Conservation (phyloP, 1,284 basidiomycete genomes). For the Termitomyces sp. region DNA sequence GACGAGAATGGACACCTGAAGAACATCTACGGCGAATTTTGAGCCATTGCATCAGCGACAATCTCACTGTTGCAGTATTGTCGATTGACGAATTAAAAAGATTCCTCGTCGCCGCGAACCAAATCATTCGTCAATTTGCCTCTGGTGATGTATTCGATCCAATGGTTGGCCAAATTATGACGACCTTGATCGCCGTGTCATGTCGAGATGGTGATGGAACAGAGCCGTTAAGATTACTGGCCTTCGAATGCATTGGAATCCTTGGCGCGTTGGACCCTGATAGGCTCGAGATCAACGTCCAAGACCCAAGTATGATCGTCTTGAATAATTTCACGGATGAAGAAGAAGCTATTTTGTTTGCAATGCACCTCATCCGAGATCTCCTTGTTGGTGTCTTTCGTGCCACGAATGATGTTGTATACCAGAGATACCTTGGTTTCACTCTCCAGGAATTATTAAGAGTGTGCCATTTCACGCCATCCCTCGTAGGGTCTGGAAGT, state of each 20-base stretch:
- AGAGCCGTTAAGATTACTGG: conserved; percentile 61
- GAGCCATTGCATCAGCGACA: conserved; percentile 76
- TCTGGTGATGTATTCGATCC: conserved; percentile 87
- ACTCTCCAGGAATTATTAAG: conserved; percentile 90
- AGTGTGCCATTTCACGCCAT: conserved; percentile 83
- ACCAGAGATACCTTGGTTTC: conserved; percentile 87
- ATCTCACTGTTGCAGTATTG: conserved; percentile 73
- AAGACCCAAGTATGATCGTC: conserved; percentile 69
- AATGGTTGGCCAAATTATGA: conserved; percentile 67
- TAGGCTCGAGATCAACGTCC: conserved; percentile 70
- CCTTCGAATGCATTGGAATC: conserved; percentile 91
- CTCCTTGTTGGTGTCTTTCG: conserved; percentile 91
- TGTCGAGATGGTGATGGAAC: conserved; percentile 77
- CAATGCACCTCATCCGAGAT: conserved; percentile 81
- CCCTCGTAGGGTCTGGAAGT: conserved; percentile 52
- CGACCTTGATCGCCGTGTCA: conserved; percentile 66
- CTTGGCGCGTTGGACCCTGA: conserved; percentile 96
- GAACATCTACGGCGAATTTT: conserved; percentile 68
- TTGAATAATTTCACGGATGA: conserved; percentile 82
- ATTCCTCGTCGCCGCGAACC: conserved; percentile 52
- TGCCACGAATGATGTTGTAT: conserved; percentile 89
- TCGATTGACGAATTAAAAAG: conserved; percentile 75
- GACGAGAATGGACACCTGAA: conserved; percentile 47
- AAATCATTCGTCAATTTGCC: conserved; percentile 56
- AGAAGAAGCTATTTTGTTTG: conserved; percentile 78